Evolutionary conservation across 805 yeast species (phyloP).

Genomic region (Saturnispora diversa): DNA sequence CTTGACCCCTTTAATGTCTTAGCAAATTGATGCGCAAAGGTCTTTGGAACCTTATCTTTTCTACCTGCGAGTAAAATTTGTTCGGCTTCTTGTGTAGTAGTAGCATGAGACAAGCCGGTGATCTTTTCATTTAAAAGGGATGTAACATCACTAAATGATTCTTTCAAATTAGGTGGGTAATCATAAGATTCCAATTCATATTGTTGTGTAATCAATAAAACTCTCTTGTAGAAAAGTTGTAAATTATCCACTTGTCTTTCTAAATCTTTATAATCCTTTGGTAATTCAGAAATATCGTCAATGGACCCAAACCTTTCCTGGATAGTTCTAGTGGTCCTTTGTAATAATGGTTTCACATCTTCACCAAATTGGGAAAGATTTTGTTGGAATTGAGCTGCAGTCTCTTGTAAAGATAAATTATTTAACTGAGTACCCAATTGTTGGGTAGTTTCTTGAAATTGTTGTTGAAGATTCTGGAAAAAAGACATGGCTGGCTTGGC

Average conservation of each 20-base stretch:
- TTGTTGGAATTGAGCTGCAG: conserved; percentile 30
- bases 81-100: conserved; percentile 60
- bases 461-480: conserved; percentile 19
- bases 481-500: conserved; percentile 16
- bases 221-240: conserved; percentile 48
- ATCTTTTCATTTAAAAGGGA: conserved; percentile 48
- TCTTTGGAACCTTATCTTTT: conserved; percentile 46
- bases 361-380: conserved; percentile 27
- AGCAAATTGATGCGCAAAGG: conserved; percentile 64
- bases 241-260: conserved; percentile 62
- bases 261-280: conserved; percentile 60
- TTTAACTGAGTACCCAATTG: conserved; percentile 22
- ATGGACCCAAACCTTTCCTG: conserved; percentile 54
- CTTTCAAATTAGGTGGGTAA: conserved; percentile 72
- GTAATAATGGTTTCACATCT: conserved; percentile 44
- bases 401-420: conserved; percentile 29
- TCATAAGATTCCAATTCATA: conserved; percentile 72
- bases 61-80: conserved; percentile 36
- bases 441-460: conserved; percentile 19
- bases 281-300: conserved; percentile 64
- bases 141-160: conserved; percentile 55
- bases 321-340: conserved; percentile 51
- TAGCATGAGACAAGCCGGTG: conserved; percentile 53
- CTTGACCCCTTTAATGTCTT: conserved; percentile 46
- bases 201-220: conserved; percentile 47